Percentiles rank a stretch among this genome's conserved stretches.
Evolutionary conservation across 2,329 filamentous ascomycete genomes (phyloP).

Genomic region (Colletotrichum sp.): DNA sequence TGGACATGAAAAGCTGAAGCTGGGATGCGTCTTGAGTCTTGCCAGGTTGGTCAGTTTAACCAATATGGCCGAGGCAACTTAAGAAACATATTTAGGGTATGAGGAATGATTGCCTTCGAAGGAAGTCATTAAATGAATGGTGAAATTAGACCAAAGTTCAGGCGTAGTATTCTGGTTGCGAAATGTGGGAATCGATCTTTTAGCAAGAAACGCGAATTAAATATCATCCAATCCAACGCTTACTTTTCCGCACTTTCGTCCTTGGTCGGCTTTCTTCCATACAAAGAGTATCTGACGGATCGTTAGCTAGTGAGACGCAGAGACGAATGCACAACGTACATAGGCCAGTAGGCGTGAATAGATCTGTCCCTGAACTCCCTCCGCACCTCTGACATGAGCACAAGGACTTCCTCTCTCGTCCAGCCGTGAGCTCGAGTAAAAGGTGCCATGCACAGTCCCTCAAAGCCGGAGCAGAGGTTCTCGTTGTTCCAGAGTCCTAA

Average conservation of each 20-base stretch:
- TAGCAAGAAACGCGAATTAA: no score
- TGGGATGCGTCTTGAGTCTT: no score
- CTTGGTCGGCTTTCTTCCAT: not conserved
- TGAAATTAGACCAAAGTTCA: no score
- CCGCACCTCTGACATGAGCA: conserved; percentile 30
- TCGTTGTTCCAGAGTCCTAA: conserved; percentile 27
- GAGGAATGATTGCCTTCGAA: no score
- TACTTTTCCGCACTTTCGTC: not conserved
- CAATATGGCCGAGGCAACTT: no score
- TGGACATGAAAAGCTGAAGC: no score
- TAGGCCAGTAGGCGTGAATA: conserved; percentile 34
- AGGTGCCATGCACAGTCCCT: conserved; percentile 37
- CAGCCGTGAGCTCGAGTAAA: conserved; percentile 34
- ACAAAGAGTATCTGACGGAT: not conserved
- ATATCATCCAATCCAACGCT: no score
- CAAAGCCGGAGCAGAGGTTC: conserved; percentile 28
- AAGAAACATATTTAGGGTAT: no score
- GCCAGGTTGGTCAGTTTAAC: no score
- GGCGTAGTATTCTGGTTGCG: no score
- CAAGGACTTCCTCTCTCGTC: conserved; percentile 31
- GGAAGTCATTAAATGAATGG: no score
- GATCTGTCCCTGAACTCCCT: conserved; percentile 29
- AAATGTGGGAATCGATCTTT: no score
- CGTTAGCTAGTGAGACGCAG: not conserved
- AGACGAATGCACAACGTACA: conserved; percentile 20